phyloP scores from a whole-genome alignment of 2,329 filamentous ascomycete genomes.

The Exophiala bonariae region DNA sequence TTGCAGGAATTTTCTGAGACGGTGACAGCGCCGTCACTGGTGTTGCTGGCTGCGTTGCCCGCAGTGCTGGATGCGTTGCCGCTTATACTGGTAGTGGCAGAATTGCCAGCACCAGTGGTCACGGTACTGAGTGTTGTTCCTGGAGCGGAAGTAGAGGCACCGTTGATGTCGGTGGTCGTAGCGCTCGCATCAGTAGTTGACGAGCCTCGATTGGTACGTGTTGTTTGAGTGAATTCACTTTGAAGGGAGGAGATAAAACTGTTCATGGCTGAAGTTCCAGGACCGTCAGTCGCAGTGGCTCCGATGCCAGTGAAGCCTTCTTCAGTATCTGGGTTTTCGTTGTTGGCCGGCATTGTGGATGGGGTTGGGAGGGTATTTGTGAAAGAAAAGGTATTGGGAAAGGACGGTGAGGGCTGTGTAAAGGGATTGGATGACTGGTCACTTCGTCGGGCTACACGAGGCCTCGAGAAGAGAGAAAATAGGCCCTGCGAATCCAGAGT shows the following conservation, averaged over 20 bases:
- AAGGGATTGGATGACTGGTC: neutral
- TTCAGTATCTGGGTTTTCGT: neutral
- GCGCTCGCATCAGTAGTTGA: neutral
- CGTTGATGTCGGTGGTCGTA: neutral
- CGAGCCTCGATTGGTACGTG: neutral
- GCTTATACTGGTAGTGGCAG: constrained; percentile 1
- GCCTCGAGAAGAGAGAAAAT: constrained; percentile 16
- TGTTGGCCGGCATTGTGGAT: constrained; percentile 10
- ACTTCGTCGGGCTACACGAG: constrained; percentile 19
- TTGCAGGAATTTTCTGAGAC: constrained; percentile 21
- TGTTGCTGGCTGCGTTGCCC: constrained; percentile 19
- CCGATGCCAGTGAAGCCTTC: constrained; percentile 13
- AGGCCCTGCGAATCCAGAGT: constrained; percentile 19
- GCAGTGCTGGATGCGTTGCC: constrained; percentile 9
- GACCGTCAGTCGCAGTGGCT: neutral
- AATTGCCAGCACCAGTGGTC: constrained; percentile 3
- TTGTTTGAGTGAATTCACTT: constrained; percentile 12
- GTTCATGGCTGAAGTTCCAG: constrained; percentile 8
- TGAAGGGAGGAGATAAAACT: constrained; percentile 11
- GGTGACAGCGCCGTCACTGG: constrained; percentile 15
- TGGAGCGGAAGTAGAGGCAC: neutral
- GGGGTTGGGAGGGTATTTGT: constrained; percentile 5
- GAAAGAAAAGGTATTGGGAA: constrained; percentile 9
- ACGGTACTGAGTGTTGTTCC: constrained; percentile 14
- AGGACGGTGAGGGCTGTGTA: constrained; percentile 8